A percentile compares a stretch with the other conserved stretches of the same genome.
Evolutionary conservation across 768 basidiomycete species (phyloP).

Genomic region (Pulveroboletus sp.): DNA sequence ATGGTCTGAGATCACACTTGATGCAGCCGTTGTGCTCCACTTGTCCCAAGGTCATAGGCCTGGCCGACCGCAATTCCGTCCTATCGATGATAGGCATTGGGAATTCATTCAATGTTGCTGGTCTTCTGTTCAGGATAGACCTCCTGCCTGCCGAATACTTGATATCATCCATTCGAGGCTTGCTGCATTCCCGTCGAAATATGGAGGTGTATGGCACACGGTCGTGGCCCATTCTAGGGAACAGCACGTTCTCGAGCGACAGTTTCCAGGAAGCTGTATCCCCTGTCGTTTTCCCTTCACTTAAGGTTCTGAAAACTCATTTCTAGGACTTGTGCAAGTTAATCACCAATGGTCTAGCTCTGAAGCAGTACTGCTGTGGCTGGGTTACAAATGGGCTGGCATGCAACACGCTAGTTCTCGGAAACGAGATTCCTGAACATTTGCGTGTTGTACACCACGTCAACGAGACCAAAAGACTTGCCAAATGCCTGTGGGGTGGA

Average conservation of each 20-base stretch:
- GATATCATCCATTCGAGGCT: neutral
- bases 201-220: too few relatives aligned
- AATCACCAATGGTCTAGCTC: neutral
- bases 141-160: neutral
- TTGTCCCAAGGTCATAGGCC: conserved; percentile 6
- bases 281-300: too few relatives aligned
- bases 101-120: conserved; percentile 7
- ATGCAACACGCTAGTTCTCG: conserved; percentile 9
- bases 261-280: too few relatives aligned
- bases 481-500: conserved; percentile 14
- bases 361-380: conserved; percentile 3
- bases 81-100: conserved; percentile 8
- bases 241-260: too few relatives aligned
- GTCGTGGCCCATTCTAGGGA: too few relatives aligned
- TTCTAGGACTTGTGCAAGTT: conserved; percentile 12
- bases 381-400: conserved; percentile 12
- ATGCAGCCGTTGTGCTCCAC: neutral
- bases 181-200: neutral
- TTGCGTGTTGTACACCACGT: conserved; percentile 12
- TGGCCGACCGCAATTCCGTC: conserved; percentile 1
- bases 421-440: conserved; percentile 16
- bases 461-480: neutral
- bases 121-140: conserved; percentile 1
- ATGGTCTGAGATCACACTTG: neutral
- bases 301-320: too few relatives aligned